Evolutionary conservation across 139 green algal species (phyloP).

Genomic region (Chlorella sp.): DNA sequence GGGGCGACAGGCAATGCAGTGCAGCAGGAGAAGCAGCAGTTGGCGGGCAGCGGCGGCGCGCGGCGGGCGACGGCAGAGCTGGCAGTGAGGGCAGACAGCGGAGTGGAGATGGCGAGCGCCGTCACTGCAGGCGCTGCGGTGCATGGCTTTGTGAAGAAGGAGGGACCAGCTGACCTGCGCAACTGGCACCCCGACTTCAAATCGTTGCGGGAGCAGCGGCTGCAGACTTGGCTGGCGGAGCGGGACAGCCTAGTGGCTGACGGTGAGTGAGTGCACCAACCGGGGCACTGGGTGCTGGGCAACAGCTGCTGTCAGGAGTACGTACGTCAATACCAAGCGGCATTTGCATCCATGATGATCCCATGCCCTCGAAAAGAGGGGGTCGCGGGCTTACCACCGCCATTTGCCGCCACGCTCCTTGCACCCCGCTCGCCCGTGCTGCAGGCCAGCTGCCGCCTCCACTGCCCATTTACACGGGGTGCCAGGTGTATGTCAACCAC

Average conservation of each 20-base stretch:
- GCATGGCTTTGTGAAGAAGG: constrained; percentile 26
- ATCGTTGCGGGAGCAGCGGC: background rate
- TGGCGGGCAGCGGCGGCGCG: background rate
- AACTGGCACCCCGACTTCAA: constrained; percentile 29
- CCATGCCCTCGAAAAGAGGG: too few species aligned
- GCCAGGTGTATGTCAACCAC: constrained; percentile 42
- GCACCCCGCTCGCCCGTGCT: background rate
- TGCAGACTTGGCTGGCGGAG: constrained; percentile 1
- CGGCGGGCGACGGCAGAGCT: background rate
- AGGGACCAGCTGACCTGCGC: background rate
- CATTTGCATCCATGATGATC: background rate
- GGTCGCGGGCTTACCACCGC: too few species aligned
- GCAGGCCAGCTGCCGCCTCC: constrained; percentile 22
- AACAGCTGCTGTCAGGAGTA: background rate
- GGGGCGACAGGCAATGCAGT: background rate
- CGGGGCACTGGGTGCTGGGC: background rate
- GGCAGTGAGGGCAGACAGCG: background rate
- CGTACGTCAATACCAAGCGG: background rate
- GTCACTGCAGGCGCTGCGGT: background rate
- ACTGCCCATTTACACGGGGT: constrained; percentile 22
- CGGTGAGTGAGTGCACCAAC: background rate
- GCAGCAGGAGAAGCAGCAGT: background rate
- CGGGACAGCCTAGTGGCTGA: background rate
- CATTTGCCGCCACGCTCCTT: background rate
- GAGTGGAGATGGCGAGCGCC: background rate